Conservation (phyloP, 2,329 filamentous ascomycete species). For the Penicillium sp. region DNA sequence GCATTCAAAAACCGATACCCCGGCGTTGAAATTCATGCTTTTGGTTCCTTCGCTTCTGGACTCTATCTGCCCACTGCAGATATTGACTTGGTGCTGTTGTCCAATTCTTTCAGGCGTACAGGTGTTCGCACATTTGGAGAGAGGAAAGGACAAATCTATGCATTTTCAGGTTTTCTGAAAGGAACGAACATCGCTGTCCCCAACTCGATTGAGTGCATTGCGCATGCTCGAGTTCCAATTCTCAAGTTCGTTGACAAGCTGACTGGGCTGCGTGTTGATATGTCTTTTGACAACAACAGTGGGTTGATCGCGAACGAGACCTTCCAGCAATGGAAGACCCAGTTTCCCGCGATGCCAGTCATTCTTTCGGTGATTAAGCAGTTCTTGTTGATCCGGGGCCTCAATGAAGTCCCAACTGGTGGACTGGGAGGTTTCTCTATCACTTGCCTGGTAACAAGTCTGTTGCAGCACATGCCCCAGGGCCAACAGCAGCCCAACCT, state of each 20-base stretch:
- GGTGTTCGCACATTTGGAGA: conserved; percentile 52
- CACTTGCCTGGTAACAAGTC: conserved; percentile 88
- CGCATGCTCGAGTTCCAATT: conserved; percentile 79
- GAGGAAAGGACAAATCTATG: conserved; percentile 58
- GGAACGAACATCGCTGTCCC: conserved; percentile 58
- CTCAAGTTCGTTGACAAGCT: conserved; percentile 82
- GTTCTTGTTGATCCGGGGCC: conserved; percentile 80
- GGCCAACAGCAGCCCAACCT: conserved; percentile 69
- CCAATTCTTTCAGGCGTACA: conserved; percentile 59
- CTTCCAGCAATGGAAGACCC: conserved; percentile 74
- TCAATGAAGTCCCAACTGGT: conserved; percentile 89
- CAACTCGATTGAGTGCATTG: conserved; percentile 66
- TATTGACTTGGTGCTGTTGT: conserved; percentile 88
- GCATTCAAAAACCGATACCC: conserved; percentile 60
- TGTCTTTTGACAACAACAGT: conserved; percentile 90
- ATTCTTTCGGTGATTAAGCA: conserved; percentile 91
- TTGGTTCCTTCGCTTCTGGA: conserved; percentile 92
- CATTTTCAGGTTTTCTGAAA: conserved; percentile 63
- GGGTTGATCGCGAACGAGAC: conserved; percentile 79
- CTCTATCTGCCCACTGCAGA: conserved; percentile 78
- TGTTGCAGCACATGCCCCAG: conserved; percentile 77
- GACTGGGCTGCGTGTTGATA: conserved; percentile 82
- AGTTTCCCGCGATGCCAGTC: conserved; percentile 82
- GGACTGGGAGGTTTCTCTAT: conserved; percentile 93
- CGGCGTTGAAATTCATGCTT: conserved; percentile 68